Conservation (phyloP, 225 moss, liverwort and hornwort species). For the Asterella californica region DNA sequence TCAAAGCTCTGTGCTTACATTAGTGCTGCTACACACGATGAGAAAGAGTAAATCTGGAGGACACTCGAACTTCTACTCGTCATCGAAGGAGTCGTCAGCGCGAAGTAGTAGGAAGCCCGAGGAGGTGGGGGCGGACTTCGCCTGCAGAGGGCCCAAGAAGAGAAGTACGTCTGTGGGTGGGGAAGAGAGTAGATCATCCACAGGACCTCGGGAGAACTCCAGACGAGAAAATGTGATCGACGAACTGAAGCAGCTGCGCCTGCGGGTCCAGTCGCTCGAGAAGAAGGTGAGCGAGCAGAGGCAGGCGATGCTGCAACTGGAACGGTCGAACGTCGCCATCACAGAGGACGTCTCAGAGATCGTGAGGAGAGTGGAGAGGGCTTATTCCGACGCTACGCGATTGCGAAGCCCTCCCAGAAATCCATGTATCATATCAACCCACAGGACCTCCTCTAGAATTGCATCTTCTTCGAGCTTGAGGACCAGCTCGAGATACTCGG, state of each 20-base stretch:
- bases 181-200: slow-evolving; percentile 7
- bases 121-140: background rate
- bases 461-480: slow-evolving; percentile 8
- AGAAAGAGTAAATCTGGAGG: slow-evolving; percentile 11
- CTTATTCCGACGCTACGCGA: slow-evolving; percentile 12
- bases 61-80: slow-evolving; percentile 10
- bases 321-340: slow-evolving; percentile 12
- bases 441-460: background rate
- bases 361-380: slow-evolving; percentile 14
- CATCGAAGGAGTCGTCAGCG: background rate
- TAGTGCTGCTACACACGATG: background rate
- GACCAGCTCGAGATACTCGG: background rate
- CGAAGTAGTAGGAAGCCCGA: slow-evolving; percentile 6
- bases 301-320: slow-evolving; percentile 15
- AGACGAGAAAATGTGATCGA: slow-evolving; percentile 17
- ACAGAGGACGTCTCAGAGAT: slow-evolving; percentile 10
- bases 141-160: slow-evolving; percentile 7
- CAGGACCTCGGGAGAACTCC: slow-evolving; percentile 3
- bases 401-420: background rate
- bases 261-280: slow-evolving; percentile 10
- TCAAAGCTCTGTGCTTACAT: background rate
- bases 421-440: slow-evolving; percentile 3
- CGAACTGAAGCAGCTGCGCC: slow-evolving; percentile 11
- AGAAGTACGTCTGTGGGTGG: background rate
- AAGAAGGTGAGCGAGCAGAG: slow-evolving; percentile 15